These are phyloP conservation scores for Rubia tinctorum DNA, from an alignment of 305 asterid species.

Conservation along the genomic window DNA sequence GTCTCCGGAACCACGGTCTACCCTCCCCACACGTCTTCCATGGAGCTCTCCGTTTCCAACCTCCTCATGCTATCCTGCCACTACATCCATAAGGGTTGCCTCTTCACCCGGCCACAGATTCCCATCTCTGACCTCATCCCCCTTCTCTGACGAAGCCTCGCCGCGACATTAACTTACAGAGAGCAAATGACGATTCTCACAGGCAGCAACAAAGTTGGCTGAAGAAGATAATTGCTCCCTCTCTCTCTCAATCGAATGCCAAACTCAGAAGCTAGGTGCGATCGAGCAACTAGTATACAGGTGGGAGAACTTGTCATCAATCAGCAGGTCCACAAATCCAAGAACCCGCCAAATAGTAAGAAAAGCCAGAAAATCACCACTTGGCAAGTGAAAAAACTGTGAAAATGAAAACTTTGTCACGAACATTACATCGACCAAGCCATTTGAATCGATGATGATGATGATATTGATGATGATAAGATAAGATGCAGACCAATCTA, in stretches of 20 bases:
- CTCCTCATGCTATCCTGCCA: conserved; percentile 40
- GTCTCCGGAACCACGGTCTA: conserved; percentile 27
- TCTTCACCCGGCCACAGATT: conserved; percentile 24
- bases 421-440: conserved; percentile 42
- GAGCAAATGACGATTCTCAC: conserved; percentile 32
- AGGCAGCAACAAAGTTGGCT: conserved; percentile 55
- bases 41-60: conserved; percentile 34
- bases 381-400: conserved; percentile 11
- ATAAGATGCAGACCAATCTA: conserved; percentile 24
- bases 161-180: conserved; percentile 57
- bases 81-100: conserved; percentile 36
- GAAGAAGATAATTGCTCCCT: conserved; percentile 43
- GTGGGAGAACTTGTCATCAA: conserved; percentile 42
- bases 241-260: conserved; percentile 46
- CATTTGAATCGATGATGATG: conserved; percentile 33
- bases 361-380: conserved; percentile 22
- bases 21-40: conserved; percentile 25
- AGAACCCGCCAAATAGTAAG: conserved; percentile 12
- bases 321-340: conserved; percentile 28
- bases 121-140: conserved; percentile 24
- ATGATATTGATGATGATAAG: conserved; percentile 13
- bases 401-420: conserved; percentile 23
- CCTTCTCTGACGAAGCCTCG: conserved; percentile 22
- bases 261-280: conserved; percentile 46
- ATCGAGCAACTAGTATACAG: conserved; percentile 23